Conservation (phyloP, 345 rosid genomes). For the Pistacia vera region DNA sequence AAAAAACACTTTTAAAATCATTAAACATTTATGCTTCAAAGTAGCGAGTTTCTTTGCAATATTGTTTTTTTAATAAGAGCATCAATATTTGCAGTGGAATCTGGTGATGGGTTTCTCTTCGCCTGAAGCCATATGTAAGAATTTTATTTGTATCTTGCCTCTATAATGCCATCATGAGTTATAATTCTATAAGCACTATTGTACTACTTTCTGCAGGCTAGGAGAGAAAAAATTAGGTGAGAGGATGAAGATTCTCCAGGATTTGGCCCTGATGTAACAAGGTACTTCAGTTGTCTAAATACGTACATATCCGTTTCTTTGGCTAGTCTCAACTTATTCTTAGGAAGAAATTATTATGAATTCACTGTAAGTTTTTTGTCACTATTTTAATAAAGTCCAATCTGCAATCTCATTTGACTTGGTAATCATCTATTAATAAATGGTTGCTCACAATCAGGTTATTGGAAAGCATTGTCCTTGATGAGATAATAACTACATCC, state of each 20-base stretch:
- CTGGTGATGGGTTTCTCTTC: too few relatives aligned
- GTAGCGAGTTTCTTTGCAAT: too few relatives aligned
- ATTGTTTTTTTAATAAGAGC: too few relatives aligned
- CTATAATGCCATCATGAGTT: too few relatives aligned
- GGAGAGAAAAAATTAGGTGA: conserved; percentile 97
- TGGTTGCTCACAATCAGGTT: conserved; percentile 45
- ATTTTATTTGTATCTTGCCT: too few relatives aligned
- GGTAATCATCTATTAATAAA: background rate
- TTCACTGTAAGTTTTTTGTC: background rate
- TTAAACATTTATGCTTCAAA: too few relatives aligned
- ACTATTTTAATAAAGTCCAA: background rate
- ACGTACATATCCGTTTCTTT: background rate
- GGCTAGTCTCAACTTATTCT: background rate
- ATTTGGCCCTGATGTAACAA: conserved; percentile 89
- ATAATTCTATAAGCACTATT: too few relatives aligned
- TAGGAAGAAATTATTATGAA: conserved; percentile 11
- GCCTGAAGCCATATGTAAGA: too few relatives aligned
- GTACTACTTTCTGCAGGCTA: conserved; percentile 62
- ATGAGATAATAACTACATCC: conserved; percentile 97
- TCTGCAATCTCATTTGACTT: background rate
- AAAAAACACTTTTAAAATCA: too few relatives aligned
- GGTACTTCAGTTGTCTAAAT: conserved; percentile 43
- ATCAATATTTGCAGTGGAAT: too few relatives aligned
- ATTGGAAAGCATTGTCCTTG: conserved; percentile 98
- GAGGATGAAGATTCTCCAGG: conserved; percentile 96